phyloP scores from a whole-genome alignment of 1,284 basidiomycete genomes.

The Cryptococcus sp. region DNA sequence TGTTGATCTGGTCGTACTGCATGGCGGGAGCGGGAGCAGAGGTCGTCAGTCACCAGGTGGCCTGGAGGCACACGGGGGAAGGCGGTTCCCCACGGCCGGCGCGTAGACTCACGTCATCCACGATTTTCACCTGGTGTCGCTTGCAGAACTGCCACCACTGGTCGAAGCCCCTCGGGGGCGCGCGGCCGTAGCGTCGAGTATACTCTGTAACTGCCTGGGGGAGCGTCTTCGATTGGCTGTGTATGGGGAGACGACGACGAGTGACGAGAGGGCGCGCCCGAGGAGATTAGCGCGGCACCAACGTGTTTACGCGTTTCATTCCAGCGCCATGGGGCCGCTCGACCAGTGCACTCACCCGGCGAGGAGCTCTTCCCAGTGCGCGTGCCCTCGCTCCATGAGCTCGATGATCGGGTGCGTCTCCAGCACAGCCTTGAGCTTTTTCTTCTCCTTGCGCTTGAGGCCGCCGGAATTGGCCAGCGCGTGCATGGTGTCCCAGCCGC shows the following conservation, averaged over 20 bases:
- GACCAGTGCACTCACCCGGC: constrained; percentile 28
- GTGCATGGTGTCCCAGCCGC: constrained; percentile 32
- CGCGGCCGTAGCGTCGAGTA: constrained; percentile 44
- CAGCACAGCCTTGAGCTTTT: constrained; percentile 17
- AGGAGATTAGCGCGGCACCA: not conserved
- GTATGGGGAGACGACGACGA: not conserved
- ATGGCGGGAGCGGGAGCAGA: not conserved
- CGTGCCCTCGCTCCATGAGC: constrained; percentile 35
- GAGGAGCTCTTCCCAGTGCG: constrained; percentile 38
- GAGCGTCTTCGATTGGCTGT: constrained; percentile 46
- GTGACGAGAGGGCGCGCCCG: not conserved
- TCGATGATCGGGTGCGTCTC: constrained; percentile 43
- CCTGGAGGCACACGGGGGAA: not conserved
- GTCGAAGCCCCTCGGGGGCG: constrained; percentile 53
- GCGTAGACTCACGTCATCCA: constrained; percentile 46
- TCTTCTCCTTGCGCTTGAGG: constrained; percentile 20
- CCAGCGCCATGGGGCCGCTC: too few species aligned
- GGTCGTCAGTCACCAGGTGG: constrained; percentile 5
- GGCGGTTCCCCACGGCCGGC: not conserved
- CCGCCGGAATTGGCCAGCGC: constrained; percentile 9
- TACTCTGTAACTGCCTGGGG: constrained; percentile 50
- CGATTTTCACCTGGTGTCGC: constrained; percentile 47
- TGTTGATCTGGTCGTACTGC: constrained; percentile 49
- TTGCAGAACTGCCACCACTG: constrained; percentile 47
- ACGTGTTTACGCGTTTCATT: not conserved